phyloP scores from a whole-genome alignment of 2,329 filamentous ascomycete genomes.

The Colletotrichum sp. region DNA sequence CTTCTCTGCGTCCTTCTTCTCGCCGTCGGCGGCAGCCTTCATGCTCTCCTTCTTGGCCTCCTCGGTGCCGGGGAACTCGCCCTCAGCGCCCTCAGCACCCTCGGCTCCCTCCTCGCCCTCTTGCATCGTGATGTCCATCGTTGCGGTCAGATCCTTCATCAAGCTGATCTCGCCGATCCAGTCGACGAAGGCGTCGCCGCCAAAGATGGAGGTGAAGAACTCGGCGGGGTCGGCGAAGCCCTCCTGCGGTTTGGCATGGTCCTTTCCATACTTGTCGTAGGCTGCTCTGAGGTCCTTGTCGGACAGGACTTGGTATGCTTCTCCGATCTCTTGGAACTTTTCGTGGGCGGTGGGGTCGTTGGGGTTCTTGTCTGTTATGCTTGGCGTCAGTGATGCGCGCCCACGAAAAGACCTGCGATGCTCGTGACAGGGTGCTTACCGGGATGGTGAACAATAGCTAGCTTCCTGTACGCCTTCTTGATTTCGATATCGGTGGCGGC shows the following conservation, averaged over 20 bases:
- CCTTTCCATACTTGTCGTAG: slow-evolving; percentile 98
- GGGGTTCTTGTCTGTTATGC: slow-evolving; percentile 86
- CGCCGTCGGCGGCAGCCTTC: slow-evolving; percentile 41
- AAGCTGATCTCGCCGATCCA: slow-evolving; percentile 98
- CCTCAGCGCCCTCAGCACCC: slow-evolving; percentile 50
- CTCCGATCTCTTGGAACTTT: slow-evolving; percentile 88
- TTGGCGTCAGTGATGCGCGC: not conserved
- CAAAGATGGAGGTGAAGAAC: slow-evolving; percentile 99
- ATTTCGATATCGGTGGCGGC: slow-evolving; percentile 91
- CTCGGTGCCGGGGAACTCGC: slow-evolving; percentile 62
- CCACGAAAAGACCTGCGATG: not conserved
- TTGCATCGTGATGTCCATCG: slow-evolving; percentile 96
- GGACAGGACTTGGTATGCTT: slow-evolving; percentile 81
- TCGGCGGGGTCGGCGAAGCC: slow-evolving; percentile 96
- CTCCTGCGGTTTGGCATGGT: slow-evolving; percentile 86
- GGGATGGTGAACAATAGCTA: slow-evolving; percentile 92
- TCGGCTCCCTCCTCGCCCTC: slow-evolving; percentile 73
- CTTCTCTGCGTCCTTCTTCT: slow-evolving; percentile 31
- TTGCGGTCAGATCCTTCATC: slow-evolving; percentile 97
- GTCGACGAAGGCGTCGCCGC: slow-evolving; percentile 93
- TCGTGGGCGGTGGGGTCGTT: slow-evolving; percentile 92
- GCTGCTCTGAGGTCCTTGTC: slow-evolving; percentile 85
- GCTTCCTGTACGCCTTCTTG: slow-evolving; percentile 95
- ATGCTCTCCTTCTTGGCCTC: slow-evolving; percentile 62
- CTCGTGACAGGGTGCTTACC: slow-evolving; percentile 51